phyloP scores from a whole-genome alignment of 805 yeast species.

The Wickerhamiella australiensis region DNA sequence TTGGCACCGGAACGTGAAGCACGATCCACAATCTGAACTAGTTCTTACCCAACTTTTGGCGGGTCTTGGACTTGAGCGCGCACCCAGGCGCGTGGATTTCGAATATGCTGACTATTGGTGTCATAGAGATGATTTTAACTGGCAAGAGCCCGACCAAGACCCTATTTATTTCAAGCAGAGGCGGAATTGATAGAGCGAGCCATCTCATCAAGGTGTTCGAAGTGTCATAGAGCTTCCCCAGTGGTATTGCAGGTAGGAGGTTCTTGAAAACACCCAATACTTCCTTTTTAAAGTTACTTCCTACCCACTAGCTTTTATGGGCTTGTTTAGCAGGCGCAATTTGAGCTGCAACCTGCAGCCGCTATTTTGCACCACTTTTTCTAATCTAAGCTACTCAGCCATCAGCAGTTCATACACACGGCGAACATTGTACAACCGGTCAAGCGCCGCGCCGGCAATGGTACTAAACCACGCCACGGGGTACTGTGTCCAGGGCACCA shows the following conservation, averaged over 20 bases:
- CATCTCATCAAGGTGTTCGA: too few relatives aligned
- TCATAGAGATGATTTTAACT: conserved; percentile 35
- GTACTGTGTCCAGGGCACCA: neutral
- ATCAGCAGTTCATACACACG: neutral
- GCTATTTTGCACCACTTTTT: too few relatives aligned
- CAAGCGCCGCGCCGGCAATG: neutral
- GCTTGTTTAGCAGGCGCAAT: too few relatives aligned
- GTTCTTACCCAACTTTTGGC: conserved; percentile 13
- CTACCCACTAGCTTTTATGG: too few relatives aligned
- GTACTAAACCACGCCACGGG: neutral
- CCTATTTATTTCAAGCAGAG: conserved; percentile 28
- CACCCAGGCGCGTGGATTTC: conserved; percentile 2
- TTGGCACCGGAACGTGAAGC: conserved; percentile 10
- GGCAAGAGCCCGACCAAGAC: conserved; percentile 45
- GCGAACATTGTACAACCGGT: neutral
- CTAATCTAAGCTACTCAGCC: neutral
- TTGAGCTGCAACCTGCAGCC: too few relatives aligned
- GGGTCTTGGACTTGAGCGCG: conserved; percentile 15
- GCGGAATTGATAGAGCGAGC: too few relatives aligned
- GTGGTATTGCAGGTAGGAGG: too few relatives aligned
- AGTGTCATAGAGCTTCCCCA: too few relatives aligned
- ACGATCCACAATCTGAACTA: conserved; percentile 1
- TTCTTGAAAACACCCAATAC: too few relatives aligned
- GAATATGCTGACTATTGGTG: conserved; percentile 21
- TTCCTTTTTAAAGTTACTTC: too few relatives aligned